A percentile compares a stretch with the other conserved stretches of the same genome.
Evolutionary conservation across 2,329 filamentous ascomycete species (phyloP).

Genomic region (Nemania sp.): DNA sequence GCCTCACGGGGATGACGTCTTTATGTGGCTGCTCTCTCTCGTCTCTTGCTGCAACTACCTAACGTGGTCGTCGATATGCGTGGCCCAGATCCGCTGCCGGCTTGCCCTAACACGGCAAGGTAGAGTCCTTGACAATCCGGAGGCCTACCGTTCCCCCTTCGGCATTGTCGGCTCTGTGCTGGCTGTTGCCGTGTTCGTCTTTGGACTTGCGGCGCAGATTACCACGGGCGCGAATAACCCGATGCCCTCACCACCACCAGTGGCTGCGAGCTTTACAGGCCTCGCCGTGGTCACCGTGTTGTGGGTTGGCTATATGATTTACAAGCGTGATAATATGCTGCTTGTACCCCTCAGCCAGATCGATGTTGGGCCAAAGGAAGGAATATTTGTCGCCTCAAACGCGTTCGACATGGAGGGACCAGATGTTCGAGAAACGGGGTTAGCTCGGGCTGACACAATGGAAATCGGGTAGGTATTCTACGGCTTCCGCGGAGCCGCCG

Average conservation of each 20-base stretch:
- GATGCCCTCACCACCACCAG: slow-evolving; percentile 23
- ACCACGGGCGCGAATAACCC: slow-evolving; percentile 31
- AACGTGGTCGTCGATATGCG: slow-evolving; percentile 52
- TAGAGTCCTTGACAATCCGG: slow-evolving; percentile 40
- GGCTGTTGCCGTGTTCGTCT: slow-evolving; percentile 36
- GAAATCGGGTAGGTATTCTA: too few species aligned
- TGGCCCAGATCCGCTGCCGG: slow-evolving; percentile 51
- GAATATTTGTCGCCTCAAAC: not conserved
- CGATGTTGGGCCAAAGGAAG: slow-evolving; percentile 27
- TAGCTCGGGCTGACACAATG: too few species aligned
- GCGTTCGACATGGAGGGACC: not conserved
- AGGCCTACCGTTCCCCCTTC: slow-evolving; percentile 31
- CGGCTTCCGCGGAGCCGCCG: too few species aligned
- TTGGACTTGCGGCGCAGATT: slow-evolving; percentile 39
- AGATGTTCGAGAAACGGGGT: not conserved
- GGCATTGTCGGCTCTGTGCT: slow-evolving; percentile 39
- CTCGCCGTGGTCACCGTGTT: slow-evolving; percentile 33
- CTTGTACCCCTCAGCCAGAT: slow-evolving; percentile 34
- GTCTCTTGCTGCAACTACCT: slow-evolving; percentile 51
- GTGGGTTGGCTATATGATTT: slow-evolving; percentile 34
- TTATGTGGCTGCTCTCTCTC: slow-evolving; percentile 52
- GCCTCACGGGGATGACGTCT: slow-evolving; percentile 43
- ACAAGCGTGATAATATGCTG: slow-evolving; percentile 18
- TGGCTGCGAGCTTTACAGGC: slow-evolving; percentile 37
- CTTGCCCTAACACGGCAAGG: slow-evolving; percentile 45